Conservation (phyloP, 345 rosid species). For the Euclidium syriacum region DNA sequence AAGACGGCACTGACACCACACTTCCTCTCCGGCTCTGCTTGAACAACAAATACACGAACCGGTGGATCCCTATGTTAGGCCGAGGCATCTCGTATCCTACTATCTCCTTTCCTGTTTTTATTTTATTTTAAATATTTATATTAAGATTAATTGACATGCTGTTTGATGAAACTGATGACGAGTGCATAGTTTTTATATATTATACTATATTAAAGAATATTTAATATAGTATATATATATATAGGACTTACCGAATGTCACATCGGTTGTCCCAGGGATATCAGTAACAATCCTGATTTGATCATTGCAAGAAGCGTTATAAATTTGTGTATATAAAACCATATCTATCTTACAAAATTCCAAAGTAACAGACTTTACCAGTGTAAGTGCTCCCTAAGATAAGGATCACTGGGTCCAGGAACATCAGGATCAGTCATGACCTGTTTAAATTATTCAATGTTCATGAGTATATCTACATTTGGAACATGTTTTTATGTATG, state of each 20-base stretch:
- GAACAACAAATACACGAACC: conserved; percentile 79
- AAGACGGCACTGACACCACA: conserved; percentile 40
- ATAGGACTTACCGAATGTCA: conserved; percentile 62
- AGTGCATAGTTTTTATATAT: background rate
- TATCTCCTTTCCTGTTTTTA: conserved; percentile 56
- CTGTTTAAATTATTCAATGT: conserved; percentile 31
- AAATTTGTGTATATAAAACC: background rate
- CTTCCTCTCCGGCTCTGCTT: conserved; percentile 66
- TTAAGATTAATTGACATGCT: background rate
- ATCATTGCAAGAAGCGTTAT: conserved; percentile 27
- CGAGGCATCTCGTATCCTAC: conserved; percentile 83
- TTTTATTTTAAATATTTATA: background rate
- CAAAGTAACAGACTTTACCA: conserved; percentile 41
- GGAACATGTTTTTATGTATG: background rate
- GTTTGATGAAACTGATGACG: background rate
- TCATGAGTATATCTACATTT: background rate
- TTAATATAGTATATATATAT: background rate
- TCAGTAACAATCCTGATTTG: conserved; percentile 77
- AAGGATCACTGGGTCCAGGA: conserved; percentile 98
- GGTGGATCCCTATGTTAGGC: conserved; percentile 94
- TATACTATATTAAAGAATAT: background rate
- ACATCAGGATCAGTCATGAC: conserved; percentile 99
- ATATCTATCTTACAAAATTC: background rate
- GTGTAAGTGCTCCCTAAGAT: conserved; percentile 88
- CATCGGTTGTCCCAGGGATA: conserved; percentile 97